phyloP scores from a whole-genome alignment of 257 asterid genomes.

The Nicotiana attenuata region DNA sequence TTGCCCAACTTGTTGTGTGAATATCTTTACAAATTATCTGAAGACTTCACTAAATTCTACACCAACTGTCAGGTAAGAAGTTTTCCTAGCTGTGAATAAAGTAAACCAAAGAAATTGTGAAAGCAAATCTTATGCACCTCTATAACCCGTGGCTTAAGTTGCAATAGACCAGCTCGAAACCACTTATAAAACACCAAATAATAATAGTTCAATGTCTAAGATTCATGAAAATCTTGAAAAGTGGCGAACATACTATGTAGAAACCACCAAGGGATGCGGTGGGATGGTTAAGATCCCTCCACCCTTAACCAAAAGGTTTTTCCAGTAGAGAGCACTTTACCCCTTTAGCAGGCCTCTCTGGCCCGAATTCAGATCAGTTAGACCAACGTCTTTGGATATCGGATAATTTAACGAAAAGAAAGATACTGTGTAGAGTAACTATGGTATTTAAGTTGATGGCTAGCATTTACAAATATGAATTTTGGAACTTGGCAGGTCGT shows the following conservation, averaged over 20 bases:
- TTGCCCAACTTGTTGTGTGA: conserved; percentile 72
- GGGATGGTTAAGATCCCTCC: not conserved
- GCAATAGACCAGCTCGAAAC: not conserved
- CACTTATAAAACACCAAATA: not conserved
- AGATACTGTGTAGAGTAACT: not conserved
- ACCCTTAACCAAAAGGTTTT: not conserved
- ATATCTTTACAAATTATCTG: conserved; percentile 77
- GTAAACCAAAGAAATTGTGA: not conserved
- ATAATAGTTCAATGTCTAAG: not conserved
- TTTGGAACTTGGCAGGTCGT: conserved; percentile 45
- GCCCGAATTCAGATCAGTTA: not conserved
- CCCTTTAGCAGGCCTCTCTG: not conserved
- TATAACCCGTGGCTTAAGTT: not conserved
- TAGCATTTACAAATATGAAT: not conserved
- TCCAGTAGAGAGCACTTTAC: not conserved
- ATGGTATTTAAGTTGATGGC: not conserved
- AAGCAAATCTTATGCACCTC: not conserved
- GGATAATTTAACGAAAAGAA: not conserved
- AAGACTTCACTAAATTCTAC: conserved; percentile 77
- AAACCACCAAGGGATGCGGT: not conserved
- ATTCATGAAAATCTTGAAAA: not conserved
- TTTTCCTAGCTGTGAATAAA: not conserved
- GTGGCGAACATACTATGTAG: not conserved
- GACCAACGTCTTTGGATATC: not conserved
- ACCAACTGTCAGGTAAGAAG: conserved; percentile 78